Conservation (phyloP, 1,139 yeast genomes). For the Spencermartinsiella ligniputridi region DNA sequence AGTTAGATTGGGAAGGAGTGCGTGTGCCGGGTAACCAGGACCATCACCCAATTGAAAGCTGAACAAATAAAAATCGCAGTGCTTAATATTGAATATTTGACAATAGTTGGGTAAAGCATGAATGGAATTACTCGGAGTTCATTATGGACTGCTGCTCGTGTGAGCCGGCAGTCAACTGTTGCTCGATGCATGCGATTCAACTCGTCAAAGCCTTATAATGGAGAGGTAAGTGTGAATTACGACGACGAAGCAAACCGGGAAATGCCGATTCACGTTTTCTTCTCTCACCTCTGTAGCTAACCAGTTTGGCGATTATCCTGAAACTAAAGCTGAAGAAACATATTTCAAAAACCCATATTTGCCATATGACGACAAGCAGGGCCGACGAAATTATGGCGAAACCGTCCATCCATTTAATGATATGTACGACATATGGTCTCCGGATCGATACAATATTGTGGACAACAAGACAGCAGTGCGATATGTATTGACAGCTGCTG, state of each 20-base stretch:
- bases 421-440: conserved; percentile 80
- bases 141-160: too few relatives aligned
- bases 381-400: conserved; percentile 72
- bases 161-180: too few relatives aligned
- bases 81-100: too few relatives aligned
- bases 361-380: conserved; percentile 77
- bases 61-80: too few relatives aligned
- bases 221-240: background rate
- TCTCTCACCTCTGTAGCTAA: background rate
- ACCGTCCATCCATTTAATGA: conserved; percentile 47
- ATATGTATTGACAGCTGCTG: conserved; percentile 44
- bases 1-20: too few relatives aligned
- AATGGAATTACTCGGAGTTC: too few relatives aligned
- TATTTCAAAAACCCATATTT: conserved; percentile 66
- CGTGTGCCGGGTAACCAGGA: too few relatives aligned
- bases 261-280: too few relatives aligned
- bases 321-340: conserved; percentile 43
- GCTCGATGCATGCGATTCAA: too few relatives aligned
- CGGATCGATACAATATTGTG: conserved; percentile 64
- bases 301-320: conserved; percentile 44
- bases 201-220: background rate
- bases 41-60: too few relatives aligned
- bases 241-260: background rate
- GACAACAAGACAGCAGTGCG: conserved; percentile 59
- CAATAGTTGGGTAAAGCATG: too few relatives aligned